These are phyloP conservation scores for Globisporangium nodosum DNA, from an alignment of 352 stramenopile genomes.

Conservation along the genomic window DNA sequence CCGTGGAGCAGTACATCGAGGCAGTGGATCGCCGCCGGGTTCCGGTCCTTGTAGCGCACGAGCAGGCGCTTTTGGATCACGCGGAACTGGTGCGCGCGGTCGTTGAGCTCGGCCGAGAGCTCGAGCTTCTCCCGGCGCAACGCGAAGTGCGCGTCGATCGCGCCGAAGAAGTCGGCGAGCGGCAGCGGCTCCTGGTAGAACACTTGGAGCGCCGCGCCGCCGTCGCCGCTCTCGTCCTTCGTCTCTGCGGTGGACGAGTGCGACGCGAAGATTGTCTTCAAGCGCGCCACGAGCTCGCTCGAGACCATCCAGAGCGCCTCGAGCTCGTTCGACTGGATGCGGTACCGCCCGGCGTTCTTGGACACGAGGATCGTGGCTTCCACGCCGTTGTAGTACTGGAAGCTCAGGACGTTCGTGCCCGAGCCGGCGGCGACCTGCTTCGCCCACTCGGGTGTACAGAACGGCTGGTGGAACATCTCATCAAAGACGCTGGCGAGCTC, in stretches of 20 bases:
- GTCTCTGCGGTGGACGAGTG: neutral
- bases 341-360: slow-evolving; percentile 86
- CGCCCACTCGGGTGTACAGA: slow-evolving; percentile 57
- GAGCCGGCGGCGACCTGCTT: slow-evolving; percentile 54
- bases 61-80: slow-evolving; percentile 89
- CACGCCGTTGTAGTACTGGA: slow-evolving; percentile 86
- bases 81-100: slow-evolving; percentile 83
- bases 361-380: slow-evolving; percentile 86
- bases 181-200: slow-evolving; percentile 84
- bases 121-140: slow-evolving; percentile 60
- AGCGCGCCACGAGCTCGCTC: slow-evolving; percentile 62
- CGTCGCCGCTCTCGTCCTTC: slow-evolving; percentile 20
- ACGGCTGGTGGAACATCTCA: slow-evolving; percentile 82
- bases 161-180: slow-evolving; percentile 81
- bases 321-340: slow-evolving; percentile 83
- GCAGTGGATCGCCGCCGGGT: slow-evolving; percentile 67
- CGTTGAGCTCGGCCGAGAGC: slow-evolving; percentile 66
- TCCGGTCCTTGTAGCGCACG: slow-evolving; percentile 88
- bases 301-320: slow-evolving; percentile 77
- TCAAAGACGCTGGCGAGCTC: slow-evolving; percentile 76
- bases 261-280: slow-evolving; percentile 43
- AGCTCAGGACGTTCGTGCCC: slow-evolving; percentile 76
- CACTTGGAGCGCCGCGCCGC: slow-evolving; percentile 35
- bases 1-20: slow-evolving; percentile 83
- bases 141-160: slow-evolving; percentile 84